Conservation (phyloP, 306 rosid genomes). For the Pyrus communis region DNA sequence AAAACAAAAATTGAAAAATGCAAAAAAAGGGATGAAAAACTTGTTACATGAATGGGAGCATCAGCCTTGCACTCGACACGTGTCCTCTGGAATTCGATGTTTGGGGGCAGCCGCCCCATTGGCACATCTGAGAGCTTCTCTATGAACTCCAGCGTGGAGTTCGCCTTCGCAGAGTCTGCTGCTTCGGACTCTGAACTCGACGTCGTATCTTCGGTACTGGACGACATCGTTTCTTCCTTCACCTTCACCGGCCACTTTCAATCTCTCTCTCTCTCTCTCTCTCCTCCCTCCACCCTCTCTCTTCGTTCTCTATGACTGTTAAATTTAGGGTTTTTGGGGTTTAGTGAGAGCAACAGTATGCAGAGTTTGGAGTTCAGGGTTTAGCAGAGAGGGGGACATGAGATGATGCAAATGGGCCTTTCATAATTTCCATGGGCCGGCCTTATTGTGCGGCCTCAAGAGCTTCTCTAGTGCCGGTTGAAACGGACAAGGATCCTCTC, state of each 20-base stretch:
- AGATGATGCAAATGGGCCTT: not conserved
- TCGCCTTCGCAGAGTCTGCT: slow-evolving; percentile 10
- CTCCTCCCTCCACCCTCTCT: not conserved
- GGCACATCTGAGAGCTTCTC: slow-evolving; percentile 42
- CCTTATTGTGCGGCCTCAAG: too few relatives aligned
- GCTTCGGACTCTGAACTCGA: slow-evolving; percentile 11
- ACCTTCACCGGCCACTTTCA: not conserved
- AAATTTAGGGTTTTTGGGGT: not conserved
- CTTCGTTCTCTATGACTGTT: not conserved
- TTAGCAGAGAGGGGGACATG: not conserved
- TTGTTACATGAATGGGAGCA: slow-evolving; percentile 35
- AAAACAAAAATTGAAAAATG: not conserved
- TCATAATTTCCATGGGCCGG: not conserved
- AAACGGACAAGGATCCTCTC: too few relatives aligned
- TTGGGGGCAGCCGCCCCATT: slow-evolving; percentile 30
- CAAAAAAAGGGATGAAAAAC: not conserved
- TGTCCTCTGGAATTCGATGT: slow-evolving; percentile 35
- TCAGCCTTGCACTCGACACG: slow-evolving; percentile 46
- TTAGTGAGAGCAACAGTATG: not conserved
- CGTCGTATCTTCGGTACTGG: slow-evolving; percentile 2
- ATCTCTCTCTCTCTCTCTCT: not conserved
- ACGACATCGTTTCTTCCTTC: slow-evolving; percentile 5
- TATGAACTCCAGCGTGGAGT: slow-evolving; percentile 1
- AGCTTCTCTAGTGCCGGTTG: too few relatives aligned
- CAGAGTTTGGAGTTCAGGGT: not conserved